phyloP scores from a whole-genome alignment of 331 rosid species.

The Saraca asoca region DNA sequence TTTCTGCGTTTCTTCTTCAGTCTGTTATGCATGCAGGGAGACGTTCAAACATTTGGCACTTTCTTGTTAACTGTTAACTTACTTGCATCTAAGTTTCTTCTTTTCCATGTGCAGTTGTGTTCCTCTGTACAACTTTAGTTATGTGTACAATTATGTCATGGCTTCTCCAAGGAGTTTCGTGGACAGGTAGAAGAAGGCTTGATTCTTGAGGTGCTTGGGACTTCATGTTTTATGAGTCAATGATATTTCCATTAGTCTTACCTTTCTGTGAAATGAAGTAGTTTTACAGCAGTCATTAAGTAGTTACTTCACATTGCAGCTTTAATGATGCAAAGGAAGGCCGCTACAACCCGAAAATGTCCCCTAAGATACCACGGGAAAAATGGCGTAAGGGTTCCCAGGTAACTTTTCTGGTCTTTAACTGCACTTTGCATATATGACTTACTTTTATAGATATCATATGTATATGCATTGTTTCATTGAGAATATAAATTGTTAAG shows the following conservation, averaged over 20 bases:
- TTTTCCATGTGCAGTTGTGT: constrained; percentile 77
- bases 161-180: constrained; percentile 83
- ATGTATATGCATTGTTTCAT: not conserved
- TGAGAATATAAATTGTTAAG: not conserved
- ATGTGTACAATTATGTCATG: constrained; percentile 75
- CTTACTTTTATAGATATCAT: constrained; percentile 18
- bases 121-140: constrained; percentile 92
- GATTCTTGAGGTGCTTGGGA: constrained; percentile 57
- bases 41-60: too few relatives aligned
- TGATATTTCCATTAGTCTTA: not conserved
- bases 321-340: constrained; percentile 90
- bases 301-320: constrained; percentile 51
- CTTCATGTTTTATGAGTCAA: constrained; percentile 41
- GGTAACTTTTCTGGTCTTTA: constrained; percentile 51
- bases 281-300: constrained; percentile 26
- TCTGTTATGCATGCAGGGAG: too few relatives aligned
- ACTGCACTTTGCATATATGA: not conserved
- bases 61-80: too few relatives aligned
- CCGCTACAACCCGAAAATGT: constrained; percentile 92
- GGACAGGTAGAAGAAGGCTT: constrained; percentile 91
- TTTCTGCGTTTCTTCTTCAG: too few relatives aligned
- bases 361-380: constrained; percentile 73
- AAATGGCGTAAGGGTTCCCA: constrained; percentile 99
- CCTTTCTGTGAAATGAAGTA: constrained; percentile 19
- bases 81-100: constrained; percentile 31